Base-by-base conservation (phyloP, 176 grass and related monocot genomes). In the Saccharum officinarum region DNA sequence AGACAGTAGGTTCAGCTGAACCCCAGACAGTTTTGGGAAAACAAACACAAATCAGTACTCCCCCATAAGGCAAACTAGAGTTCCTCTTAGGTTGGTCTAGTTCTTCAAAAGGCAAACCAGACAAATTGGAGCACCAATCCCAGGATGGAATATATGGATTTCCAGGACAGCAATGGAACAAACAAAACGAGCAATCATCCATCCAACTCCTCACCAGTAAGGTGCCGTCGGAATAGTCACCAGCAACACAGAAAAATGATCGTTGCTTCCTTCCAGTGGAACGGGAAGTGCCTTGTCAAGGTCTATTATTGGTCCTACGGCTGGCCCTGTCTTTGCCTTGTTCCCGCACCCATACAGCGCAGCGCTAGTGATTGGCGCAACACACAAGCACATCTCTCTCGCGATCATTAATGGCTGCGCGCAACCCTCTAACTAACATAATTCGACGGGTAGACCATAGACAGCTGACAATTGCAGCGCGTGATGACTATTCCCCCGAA, bases 341-440 rank as follows among this genome's bases (percentile, higher is more conserved):
- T 5, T 46, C 82, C 61, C 62, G 45, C 82, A 49, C 7, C 47
- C 40, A 45, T 55, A 55, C 52, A 22, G 18, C 18, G 28, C 46
- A 85, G 45, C 16, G 18, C 18, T 69, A 45, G 46, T 25, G 64
- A 87, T 84, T 81, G 75, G 73, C 80, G 36, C 62, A 80, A 83
- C 82, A 84, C 75, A 87, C 77, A 80, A 83, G 73, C 75, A 75
- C 80, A 87, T 87, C 84, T 80, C 68, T 84, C 68, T 84, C 89
- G 42, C 59, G 67, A 84, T 84, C 79, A 83, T 71, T 79, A 17
- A 79, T 86, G 66, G 74, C 46, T 4, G 80, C 84, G 74, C n/a
- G 47, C 89, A 87, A 74, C 84, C 34, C 46, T 67, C 45, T 63
- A 82, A 34, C 73, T 20, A 55, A 20, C 52, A 55, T 8, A 55